Evolutionary conservation across 2,329 filamentous ascomycete species (phyloP), one percentile per base, ranked within the genome.

Genomic region (Ramularia endophylla): DNA sequence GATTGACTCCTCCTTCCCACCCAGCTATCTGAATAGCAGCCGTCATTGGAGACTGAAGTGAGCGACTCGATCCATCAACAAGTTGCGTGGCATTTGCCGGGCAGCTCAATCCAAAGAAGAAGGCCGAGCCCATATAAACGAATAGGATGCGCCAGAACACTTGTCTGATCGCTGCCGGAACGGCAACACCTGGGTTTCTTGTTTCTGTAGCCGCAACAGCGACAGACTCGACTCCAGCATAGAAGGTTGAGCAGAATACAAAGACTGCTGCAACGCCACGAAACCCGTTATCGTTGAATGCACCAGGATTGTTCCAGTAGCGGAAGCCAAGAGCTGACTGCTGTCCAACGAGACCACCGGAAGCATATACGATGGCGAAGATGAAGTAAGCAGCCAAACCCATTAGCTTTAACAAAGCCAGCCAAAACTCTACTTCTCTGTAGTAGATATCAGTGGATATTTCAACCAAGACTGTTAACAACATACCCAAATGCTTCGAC

Each of bases 61-160:
- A 81, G 43, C 80, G 76, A 41, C 75, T 79, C 3, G 61, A 62
- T 3, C 76, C 77, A 19, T 77, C 78, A 29, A 84, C 70, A 0
- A 89, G 72, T 1, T 74, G 76, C 3, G 72, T 65, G 0, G 81
- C 78, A 50, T 87, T 78, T 46, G 81, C 78, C 0, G 83, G 83
- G 51, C 83, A 85, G 0, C 83, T 83, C 2, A 90, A 70, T 7
- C 84, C 82, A 44, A 84, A 85, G 66, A 87, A 86, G 58, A 87
- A 77, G 22, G 82, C 83, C 7, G 75, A 76, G 27, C 82, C 82
- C 71, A 86, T 80, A 36, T 83, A 80, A 43, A 81, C 76, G 27
- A 83, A 65, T 29, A 61, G 49, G 45, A 62, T 60, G 4, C 59
- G 48, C 46, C 52, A 57, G 40, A 62, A 61, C 22, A 59, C 56